phyloP scores from a whole-genome alignment of 2,329 filamentous ascomycete species.

The Myriosclerotinia curreyana region DNA sequence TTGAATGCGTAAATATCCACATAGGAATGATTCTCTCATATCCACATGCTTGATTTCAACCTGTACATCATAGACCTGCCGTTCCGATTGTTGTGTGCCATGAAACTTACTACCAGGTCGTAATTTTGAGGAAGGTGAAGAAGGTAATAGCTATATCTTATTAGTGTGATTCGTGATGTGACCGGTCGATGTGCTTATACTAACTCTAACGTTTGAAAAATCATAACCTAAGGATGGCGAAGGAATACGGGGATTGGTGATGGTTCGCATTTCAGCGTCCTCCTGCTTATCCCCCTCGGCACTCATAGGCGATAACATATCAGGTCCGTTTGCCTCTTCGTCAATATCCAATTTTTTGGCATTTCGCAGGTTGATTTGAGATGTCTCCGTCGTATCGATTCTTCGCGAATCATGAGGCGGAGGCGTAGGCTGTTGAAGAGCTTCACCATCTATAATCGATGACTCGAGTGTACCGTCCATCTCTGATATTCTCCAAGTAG shows the following conservation, averaged over 20 bases:
- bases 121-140: slow-evolving; percentile 80
- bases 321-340: slow-evolving; percentile 38
- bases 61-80: slow-evolving; percentile 90
- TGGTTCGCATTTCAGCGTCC: slow-evolving; percentile 38
- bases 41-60: slow-evolving; percentile 97
- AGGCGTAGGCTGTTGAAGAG: slow-evolving; percentile 36
- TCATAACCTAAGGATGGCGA: slow-evolving; percentile 52
- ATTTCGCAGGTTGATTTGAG: slow-evolving; percentile 38
- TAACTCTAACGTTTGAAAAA: slow-evolving; percentile 54
- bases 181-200: slow-evolving; percentile 29
- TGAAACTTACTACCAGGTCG: slow-evolving; percentile 83
- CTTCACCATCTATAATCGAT: slow-evolving; percentile 32
- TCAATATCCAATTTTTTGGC: slow-evolving; percentile 45
- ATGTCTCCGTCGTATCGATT: slow-evolving; percentile 37
- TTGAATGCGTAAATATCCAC: slow-evolving; percentile 93
- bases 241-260: slow-evolving; percentile 37
- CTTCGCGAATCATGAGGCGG: slow-evolving; percentile 33
- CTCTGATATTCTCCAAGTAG: slow-evolving; percentile 39
- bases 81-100: slow-evolving; percentile 89
- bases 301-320: slow-evolving; percentile 40
- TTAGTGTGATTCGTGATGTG: neutral
- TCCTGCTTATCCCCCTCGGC: slow-evolving; percentile 42
- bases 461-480: slow-evolving; percentile 38
- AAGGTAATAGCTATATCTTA: slow-evolving; percentile 52
- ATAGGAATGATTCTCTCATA: slow-evolving; percentile 88